Evolutionary conservation across 768 basidiomycete species (phyloP), one percentile per base, ranked within the genome.

Genomic region (Boletellus emodensis): DNA sequence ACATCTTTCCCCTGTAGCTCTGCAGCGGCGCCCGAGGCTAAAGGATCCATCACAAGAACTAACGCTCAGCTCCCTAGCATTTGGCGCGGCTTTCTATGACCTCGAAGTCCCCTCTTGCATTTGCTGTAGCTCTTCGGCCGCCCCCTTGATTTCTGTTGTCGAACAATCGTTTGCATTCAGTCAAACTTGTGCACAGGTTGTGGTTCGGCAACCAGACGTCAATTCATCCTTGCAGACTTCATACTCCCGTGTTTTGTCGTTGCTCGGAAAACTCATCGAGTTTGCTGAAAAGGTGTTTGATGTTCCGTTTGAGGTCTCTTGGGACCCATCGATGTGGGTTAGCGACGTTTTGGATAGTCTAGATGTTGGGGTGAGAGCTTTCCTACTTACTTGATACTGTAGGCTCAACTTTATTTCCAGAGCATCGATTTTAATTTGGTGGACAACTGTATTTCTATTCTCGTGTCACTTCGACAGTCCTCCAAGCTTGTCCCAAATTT

Each of bases 251-350:
- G 68, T 74, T 12, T 65, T 89, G 41, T 66, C 70, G 0, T 67
- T 88, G 11, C 67, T 87, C 33, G 72, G 74, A 54, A 72, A 69
- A 17, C 70, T 90, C 28, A 64, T 80, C 33, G 69, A 70, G 32
- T 69, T 78, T 52, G 62, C 80, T 32, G 70, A 71, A 32, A 56
- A 53, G 30, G 56, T 57, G 40, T 57, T 57, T 15, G 67, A 73
- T 3, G 55, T 64, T 3, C 54, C 75, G 1, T 58, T 72, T 5
- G 49, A 49, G 15, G 50, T 86, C 5, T 46, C 66, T 1, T 92
- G 90, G 90, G 64, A 82, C 39, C 82, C 89, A 5, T 60, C 67
- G 0, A 61, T 68, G 24, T 96, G 93, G 93, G 66, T 88, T 6
- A 58, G 72, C 2, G 64, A 65, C 7, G 55, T 90, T 40, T 70